These are phyloP conservation scores for Diaporthe humulicola DNA, from an alignment of 2,329 filamentous ascomycete genomes.

Conservation along the genomic window DNA sequence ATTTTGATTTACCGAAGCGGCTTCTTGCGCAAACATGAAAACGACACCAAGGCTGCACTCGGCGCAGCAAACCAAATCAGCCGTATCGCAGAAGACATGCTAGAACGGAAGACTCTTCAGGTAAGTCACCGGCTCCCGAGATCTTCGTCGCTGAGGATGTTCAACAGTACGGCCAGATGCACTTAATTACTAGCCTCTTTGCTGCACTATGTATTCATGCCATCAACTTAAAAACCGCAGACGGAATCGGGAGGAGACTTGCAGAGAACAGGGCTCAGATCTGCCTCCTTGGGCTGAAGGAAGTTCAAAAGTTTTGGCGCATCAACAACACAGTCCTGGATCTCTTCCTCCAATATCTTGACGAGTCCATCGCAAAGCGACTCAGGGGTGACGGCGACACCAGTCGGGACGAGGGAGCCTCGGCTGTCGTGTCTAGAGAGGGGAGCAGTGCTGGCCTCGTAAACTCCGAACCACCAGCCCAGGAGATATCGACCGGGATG, in stretches of 20 bases:
- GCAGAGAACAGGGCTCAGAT: constrained; percentile 54
- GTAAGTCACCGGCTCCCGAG: constrained; percentile 1
- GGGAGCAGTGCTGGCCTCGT: constrained; percentile 21
- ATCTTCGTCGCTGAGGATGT: constrained; percentile 44
- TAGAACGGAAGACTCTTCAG: constrained; percentile 40
- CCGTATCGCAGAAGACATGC: constrained; percentile 55
- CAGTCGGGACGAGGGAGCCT: constrained; percentile 25
- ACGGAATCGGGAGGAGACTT: constrained; percentile 50
- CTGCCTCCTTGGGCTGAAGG: constrained; percentile 53
- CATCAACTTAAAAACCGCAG: constrained; percentile 51
- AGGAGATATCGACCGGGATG: not conserved
- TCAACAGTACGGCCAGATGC: constrained; percentile 54
- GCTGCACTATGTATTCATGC: constrained; percentile 55
- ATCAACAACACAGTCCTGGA: constrained; percentile 56
- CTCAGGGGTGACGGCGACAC: constrained; percentile 45
- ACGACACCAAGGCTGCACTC: constrained; percentile 48
- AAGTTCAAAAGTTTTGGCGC: constrained; percentile 56
- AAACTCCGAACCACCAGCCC: not conserved
- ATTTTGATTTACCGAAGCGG: constrained; percentile 53
- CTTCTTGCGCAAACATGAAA: constrained; percentile 48
- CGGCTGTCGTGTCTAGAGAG: constrained; percentile 31
- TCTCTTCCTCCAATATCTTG: constrained; percentile 54
- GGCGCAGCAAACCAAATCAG: constrained; percentile 52
- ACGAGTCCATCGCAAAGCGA: constrained; percentile 53
- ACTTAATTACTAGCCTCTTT: constrained; percentile 54